Conservation (phyloP, 2,329 filamentous ascomycete species). For the Ophidiomyces ophidiicola region DNA sequence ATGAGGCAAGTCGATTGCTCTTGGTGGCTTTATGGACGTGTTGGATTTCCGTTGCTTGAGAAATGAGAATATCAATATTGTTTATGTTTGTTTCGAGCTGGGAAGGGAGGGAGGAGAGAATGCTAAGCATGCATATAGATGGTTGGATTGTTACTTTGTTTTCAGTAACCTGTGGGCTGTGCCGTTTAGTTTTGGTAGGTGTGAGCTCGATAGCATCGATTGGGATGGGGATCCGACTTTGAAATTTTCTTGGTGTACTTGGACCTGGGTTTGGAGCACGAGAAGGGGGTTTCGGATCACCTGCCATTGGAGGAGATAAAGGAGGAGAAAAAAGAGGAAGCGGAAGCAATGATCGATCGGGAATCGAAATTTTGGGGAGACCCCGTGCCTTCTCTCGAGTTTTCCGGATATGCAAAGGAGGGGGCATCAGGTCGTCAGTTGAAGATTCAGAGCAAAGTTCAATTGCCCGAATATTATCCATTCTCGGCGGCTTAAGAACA, state of each 20-base stretch:
- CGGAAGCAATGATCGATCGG: constrained; percentile 5
- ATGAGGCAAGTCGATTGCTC: constrained; percentile 25
- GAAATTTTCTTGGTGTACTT: background rate
- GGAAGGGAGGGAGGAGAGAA: constrained; percentile 17
- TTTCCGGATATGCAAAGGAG: constrained; percentile 22
- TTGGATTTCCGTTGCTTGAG: constrained; percentile 17
- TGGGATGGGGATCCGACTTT: constrained; percentile 2
- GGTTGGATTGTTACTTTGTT: constrained; percentile 20
- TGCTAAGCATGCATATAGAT: constrained; percentile 21
- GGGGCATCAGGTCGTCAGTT: constrained; percentile 18
- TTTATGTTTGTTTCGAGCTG: constrained; percentile 12
- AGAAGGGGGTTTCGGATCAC: background rate
- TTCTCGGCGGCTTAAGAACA: background rate
- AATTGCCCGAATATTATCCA: constrained; percentile 2
- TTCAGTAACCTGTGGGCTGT: constrained; percentile 4
- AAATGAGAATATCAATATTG: constrained; percentile 1
- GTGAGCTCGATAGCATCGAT: constrained; percentile 2
- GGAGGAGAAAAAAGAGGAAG: constrained; percentile 7
- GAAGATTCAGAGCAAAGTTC: background rate
- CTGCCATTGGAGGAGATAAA: background rate
- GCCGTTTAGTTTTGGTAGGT: background rate
- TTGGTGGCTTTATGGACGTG: constrained; percentile 18
- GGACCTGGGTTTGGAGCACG: background rate
- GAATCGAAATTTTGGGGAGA: constrained; percentile 4
- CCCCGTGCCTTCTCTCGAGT: constrained; percentile 7